phyloP scores from a whole-genome alignment of 2,329 filamentous ascomycete species.

The Mycosphaerella sp. region DNA sequence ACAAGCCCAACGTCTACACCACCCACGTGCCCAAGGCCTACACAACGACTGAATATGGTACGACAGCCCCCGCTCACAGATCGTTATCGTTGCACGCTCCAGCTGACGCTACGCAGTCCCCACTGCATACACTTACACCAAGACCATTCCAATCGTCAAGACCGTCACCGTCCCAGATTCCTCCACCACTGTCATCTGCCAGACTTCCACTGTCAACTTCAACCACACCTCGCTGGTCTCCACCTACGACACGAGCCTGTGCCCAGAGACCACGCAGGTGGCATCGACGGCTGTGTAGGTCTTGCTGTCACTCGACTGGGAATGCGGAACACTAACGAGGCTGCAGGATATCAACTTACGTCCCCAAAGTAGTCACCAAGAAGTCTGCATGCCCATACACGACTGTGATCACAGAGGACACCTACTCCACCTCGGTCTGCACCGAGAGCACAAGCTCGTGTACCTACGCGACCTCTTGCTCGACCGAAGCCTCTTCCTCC shows the following conservation, averaged over 20 bases:
- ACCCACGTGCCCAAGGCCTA: slow-evolving; percentile 11
- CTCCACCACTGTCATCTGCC: slow-evolving; percentile 14
- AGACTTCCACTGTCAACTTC: slow-evolving; percentile 14
- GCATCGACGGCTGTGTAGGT: slow-evolving; percentile 12
- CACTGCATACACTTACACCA: slow-evolving; percentile 14
- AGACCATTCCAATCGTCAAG: slow-evolving; percentile 13
- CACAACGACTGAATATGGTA: slow-evolving; percentile 10
- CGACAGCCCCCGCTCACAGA: neutral
- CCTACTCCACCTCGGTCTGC: slow-evolving; percentile 14
- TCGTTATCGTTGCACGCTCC: neutral
- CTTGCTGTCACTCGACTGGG: neutral
- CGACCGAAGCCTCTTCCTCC: neutral
- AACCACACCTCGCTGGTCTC: slow-evolving; percentile 12
- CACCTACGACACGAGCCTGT: slow-evolving; percentile 6
- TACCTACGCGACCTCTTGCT: slow-evolving; percentile 6
- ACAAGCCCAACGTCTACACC: slow-evolving; percentile 12
- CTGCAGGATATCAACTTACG: slow-evolving; percentile 6
- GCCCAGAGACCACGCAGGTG: slow-evolving; percentile 9
- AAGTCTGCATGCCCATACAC: slow-evolving; percentile 13
- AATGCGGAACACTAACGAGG: neutral
- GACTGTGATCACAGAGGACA: slow-evolving; percentile 6
- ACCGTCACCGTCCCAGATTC: slow-evolving; percentile 17
- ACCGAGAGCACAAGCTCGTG: slow-evolving; percentile 15
- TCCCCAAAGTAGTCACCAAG: slow-evolving; percentile 10
- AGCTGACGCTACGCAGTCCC: neutral